Evolutionary conservation across 1,284 basidiomycete species (phyloP).

Genomic region (Leccinum pachyderme): DNA sequence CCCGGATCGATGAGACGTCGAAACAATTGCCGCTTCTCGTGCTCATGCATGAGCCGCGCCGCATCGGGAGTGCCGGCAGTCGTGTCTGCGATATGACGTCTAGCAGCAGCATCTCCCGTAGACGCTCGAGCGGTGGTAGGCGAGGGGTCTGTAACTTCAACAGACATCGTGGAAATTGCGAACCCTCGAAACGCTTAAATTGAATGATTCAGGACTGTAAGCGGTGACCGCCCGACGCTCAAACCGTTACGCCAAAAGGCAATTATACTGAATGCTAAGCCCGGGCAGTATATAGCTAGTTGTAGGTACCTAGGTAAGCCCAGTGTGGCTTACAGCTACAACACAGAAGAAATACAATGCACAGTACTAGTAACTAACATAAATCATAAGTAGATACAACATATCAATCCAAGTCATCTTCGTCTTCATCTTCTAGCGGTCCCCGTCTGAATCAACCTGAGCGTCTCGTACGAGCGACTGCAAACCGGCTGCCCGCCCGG

Average conservation of each 20-base stretch:
- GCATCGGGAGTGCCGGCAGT: constrained; percentile 34
- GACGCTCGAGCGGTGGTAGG: constrained; percentile 17
- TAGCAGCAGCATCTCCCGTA: constrained; percentile 46
- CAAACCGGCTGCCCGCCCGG: constrained; percentile 21
- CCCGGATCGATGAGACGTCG: constrained; percentile 73
- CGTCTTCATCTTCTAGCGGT: constrained; percentile 11
- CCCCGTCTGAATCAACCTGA: constrained; percentile 21
- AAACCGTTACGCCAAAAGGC: no score
- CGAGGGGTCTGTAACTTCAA: background rate
- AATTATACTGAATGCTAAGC: no score
- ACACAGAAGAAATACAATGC: background rate
- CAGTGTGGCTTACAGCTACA: constrained; percentile 17
- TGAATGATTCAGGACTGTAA: no score
- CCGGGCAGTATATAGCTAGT: no score
- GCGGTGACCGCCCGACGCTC: no score
- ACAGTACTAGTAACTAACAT: background rate
- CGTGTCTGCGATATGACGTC: constrained; percentile 31
- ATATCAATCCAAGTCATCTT: constrained; percentile 21
- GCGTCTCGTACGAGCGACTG: constrained; percentile 5
- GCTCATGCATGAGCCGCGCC: constrained; percentile 48
- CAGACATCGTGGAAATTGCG: constrained; percentile 14
- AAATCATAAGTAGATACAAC: background rate
- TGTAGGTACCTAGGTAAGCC: no score
- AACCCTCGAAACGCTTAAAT: background rate
- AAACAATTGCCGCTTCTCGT: constrained; percentile 66